These are phyloP conservation scores for Termitomyces sp. DNA, from an alignment of 768 basidiomycete genomes.

Conservation along the genomic window DNA sequence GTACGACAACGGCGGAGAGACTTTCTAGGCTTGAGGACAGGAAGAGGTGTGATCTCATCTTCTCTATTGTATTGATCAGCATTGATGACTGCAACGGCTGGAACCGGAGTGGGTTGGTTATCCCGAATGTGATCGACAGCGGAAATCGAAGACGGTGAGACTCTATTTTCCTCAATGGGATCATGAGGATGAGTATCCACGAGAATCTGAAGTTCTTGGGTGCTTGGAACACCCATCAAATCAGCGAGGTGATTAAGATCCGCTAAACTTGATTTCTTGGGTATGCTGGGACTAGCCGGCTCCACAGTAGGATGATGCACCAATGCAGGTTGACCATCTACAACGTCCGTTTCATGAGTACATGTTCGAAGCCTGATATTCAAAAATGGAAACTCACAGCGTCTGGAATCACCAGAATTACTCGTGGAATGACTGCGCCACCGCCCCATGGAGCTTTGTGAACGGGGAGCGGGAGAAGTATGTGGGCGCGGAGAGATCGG, in stretches of 20 bases:
- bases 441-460: background rate
- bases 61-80: slow-evolving; percentile 1
- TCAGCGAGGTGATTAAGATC: slow-evolving; percentile 8
- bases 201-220: slow-evolving; percentile 3
- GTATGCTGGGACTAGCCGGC: background rate
- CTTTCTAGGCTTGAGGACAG: slow-evolving; percentile 15
- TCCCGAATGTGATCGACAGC: background rate
- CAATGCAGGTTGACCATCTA: background rate
- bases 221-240: slow-evolving; percentile 8
- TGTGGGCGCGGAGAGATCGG: background rate
- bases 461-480: background rate
- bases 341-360: background rate
- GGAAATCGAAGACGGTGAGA: background rate
- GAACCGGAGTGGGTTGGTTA: slow-evolving; percentile 1
- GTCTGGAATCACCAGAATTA: background rate
- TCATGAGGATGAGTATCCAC: background rate
- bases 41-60: slow-evolving; percentile 24
- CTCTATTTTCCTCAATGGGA: background rate
- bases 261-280: background rate
- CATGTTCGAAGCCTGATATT: background rate
- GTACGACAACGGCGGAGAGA: slow-evolving; percentile 27
- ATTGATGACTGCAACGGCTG: background rate
- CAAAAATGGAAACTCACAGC: background rate
- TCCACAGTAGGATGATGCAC: background rate
- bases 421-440: slow-evolving; percentile 8